phyloP scores from a whole-genome alignment of 306 rosid genomes.

The Casuarina glauca region DNA sequence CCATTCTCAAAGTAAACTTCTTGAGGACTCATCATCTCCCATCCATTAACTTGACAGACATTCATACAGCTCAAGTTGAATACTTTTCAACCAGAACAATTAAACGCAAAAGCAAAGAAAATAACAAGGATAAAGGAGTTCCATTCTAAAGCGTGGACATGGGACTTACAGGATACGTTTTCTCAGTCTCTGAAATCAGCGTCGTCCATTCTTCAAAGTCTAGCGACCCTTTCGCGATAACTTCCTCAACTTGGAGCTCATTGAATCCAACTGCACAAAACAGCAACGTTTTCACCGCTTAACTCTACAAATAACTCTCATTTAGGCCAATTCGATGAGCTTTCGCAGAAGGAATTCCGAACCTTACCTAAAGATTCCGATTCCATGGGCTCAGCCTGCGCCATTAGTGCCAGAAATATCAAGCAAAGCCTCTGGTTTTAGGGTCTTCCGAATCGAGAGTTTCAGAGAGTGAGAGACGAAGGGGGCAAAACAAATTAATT shows the following conservation, averaged over 20 bases:
- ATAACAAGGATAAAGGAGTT: neutral
- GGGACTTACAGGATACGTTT: conserved; percentile 55
- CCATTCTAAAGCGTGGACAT: conserved; percentile 11
- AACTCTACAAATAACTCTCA: neutral
- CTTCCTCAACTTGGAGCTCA: too few relatives aligned
- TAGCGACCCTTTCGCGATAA: conserved; percentile 27
- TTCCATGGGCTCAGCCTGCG: too few relatives aligned
- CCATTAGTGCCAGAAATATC: too few relatives aligned
- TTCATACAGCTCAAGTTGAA: neutral
- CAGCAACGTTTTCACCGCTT: neutral
- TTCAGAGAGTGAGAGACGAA: too few relatives aligned
- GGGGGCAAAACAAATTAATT: too few relatives aligned
- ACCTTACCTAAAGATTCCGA: too few relatives aligned
- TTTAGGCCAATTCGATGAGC: neutral
- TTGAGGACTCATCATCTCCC: neutral
- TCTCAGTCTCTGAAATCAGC: conserved; percentile 63
- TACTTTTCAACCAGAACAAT: neutral
- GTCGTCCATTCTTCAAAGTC: conserved; percentile 69
- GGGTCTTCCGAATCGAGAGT: too few relatives aligned
- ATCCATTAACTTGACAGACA: neutral
- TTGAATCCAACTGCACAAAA: conserved; percentile 49
- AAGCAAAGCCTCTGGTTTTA: too few relatives aligned
- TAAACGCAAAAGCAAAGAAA: neutral
- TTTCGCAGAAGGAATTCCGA: too few relatives aligned
- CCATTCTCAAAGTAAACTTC: neutral